Base-by-base conservation (phyloP, 176 grass and related monocot genomes). In the Musa troglodytarum region DNA sequence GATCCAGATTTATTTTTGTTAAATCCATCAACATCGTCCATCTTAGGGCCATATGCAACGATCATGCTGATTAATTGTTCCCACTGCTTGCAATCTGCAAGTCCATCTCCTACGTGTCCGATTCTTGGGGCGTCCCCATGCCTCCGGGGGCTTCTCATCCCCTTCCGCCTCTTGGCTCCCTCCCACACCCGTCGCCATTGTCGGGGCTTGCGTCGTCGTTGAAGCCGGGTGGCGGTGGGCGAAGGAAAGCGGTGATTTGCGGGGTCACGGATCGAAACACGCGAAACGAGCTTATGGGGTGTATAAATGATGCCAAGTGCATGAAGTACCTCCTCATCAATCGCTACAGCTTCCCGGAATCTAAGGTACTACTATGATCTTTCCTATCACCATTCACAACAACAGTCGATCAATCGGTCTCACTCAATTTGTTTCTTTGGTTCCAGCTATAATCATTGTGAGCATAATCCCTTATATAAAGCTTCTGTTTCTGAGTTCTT, bases 221-320 rank as follows among this genome's bases (percentile, higher is more conserved):
- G 21, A 77, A 63, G 65, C 82, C 87, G 50, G 2, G 11, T 1
- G 16, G 17, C 15, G 50, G 71, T 64, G 90, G 88, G 17, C 74
- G 84, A 69, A 98, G 91, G 87, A 86, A 88, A 59, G 95, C 95
- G 25, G 90, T 98, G 69, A 88, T 98, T 68, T 87, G 86, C 82
- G 95, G 95, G 69, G 91, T 93, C 62, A 89, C 95, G 52, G 93
- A 93, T 73, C 80, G 88, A 23, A 68, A 76, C 86, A 86, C 95
- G 24, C 84, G 88, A 1, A 86, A 89, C 80, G 88, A 99, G 82
- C 86, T 99, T 53, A 94, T 89, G 78, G 95, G 90, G 5, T 99
- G 95, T 78, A 73, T 94, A 61, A 94, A 99, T 80, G 95, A 99
- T 68, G 90, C 88, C 78, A 99, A 91, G 80, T 94, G 95, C 88